Evolutionary conservation across 1,284 basidiomycete genomes (phyloP).

Genomic region (Irpex sp.): DNA sequence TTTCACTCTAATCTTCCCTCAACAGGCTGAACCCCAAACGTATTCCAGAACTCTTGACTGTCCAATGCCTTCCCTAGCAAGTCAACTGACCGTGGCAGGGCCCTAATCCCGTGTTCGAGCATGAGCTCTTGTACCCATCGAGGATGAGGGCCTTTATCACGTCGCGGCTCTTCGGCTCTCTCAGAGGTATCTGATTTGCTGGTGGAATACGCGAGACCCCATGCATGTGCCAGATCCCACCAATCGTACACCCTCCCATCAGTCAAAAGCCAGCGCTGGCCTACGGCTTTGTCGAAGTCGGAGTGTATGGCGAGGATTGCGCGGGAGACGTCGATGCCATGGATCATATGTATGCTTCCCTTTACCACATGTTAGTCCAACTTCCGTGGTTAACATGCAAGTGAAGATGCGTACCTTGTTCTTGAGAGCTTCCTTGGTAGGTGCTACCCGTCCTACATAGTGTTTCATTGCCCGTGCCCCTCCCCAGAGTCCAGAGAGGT

Average conservation of each 20-base stretch:
- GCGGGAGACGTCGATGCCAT: conserved; percentile 54
- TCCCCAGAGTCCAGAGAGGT: conserved; percentile 66
- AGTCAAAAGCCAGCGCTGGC: conserved; percentile 54
- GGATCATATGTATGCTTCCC: conserved; percentile 58
- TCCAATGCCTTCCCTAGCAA: conserved; percentile 52
- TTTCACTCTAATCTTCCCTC: conserved; percentile 16
- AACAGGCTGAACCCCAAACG: conserved; percentile 34
- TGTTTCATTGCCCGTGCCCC: conserved; percentile 43
- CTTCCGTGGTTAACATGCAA: neutral
- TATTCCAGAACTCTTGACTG: conserved; percentile 57
- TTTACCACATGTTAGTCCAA: conserved; percentile 18
- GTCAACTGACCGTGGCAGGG: conserved; percentile 47
- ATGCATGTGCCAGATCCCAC: conserved; percentile 63
- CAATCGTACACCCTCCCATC: conserved; percentile 63
- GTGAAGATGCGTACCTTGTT: conserved; percentile 37
- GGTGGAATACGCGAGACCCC: conserved; percentile 30
- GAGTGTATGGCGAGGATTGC: conserved; percentile 52
- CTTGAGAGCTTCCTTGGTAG: conserved; percentile 49
- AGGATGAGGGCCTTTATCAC: conserved; percentile 18
- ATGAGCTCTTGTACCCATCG: conserved; percentile 59
- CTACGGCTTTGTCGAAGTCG: conserved; percentile 37
- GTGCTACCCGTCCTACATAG: conserved; percentile 49
- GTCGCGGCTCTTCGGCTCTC: neutral
- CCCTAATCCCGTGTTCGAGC: conserved; percentile 45
- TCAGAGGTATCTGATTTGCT: neutral